These are phyloP conservation scores for Alternaria postmessia DNA, from an alignment of 2,329 filamentous ascomycete genomes.

Conservation along the genomic window DNA sequence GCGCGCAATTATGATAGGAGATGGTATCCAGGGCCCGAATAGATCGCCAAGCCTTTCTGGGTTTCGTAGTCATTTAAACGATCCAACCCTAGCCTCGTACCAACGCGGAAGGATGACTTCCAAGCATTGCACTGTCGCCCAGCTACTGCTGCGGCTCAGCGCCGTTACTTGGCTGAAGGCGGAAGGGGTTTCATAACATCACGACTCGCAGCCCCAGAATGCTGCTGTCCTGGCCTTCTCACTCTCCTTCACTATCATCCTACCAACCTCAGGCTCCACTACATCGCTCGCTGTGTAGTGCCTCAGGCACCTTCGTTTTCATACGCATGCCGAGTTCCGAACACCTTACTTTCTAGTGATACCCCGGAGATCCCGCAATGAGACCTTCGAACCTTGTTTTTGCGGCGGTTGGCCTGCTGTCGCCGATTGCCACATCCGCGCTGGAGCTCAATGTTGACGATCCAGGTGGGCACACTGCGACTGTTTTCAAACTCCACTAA, in stretches of 20 bases:
- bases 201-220: constrained; percentile 13
- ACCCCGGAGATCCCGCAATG: constrained; percentile 25
- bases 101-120: constrained; percentile 13
- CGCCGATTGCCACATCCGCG: constrained; percentile 23
- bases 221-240: constrained; percentile 3
- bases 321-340: constrained; percentile 11
- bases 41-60: constrained; percentile 2
- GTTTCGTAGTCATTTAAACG: constrained; percentile 7
- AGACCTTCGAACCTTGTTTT: constrained; percentile 27
- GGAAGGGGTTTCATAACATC: constrained; percentile 30
- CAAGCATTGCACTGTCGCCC: constrained; percentile 31
- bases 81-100: constrained; percentile 11
- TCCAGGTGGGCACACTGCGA: constrained; percentile 22
- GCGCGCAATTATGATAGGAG: constrained; percentile 19
- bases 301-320: constrained; percentile 17
- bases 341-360: constrained; percentile 9
- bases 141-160: constrained; percentile 26
- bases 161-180: constrained; percentile 26
- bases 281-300: constrained; percentile 21
- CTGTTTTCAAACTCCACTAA: constrained; percentile 13
- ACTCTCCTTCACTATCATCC: constrained; percentile 5
- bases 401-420: constrained; percentile 24
- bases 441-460: constrained; percentile 30
- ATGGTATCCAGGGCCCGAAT: constrained; percentile 3
- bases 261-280: constrained; percentile 6